These are phyloP conservation scores for Ascosphaera aggregata DNA, from an alignment of 2,329 filamentous ascomycete species.

Conservation along the genomic window DNA sequence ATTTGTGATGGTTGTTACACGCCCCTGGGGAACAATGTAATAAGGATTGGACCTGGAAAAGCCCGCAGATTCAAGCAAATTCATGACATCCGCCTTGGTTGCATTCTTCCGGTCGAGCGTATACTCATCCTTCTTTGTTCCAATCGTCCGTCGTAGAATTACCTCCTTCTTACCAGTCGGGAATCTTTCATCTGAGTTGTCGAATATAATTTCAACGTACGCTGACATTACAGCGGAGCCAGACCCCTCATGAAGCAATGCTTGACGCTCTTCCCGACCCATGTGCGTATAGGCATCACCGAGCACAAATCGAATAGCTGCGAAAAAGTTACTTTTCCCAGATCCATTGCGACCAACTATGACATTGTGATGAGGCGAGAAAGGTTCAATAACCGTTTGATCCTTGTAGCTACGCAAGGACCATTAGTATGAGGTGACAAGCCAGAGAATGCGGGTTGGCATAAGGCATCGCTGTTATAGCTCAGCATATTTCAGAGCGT, in stretches of 20 bases:
- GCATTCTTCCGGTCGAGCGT: constrained; percentile 92
- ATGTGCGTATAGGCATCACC: constrained; percentile 95
- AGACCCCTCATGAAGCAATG: constrained; percentile 90
- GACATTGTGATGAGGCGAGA: constrained; percentile 92
- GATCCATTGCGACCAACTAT: constrained; percentile 98
- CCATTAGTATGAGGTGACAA: background rate
- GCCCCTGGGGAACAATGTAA: constrained; percentile 95
- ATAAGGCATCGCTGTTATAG: background rate
- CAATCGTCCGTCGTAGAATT: constrained; percentile 78
- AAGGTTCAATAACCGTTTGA: constrained; percentile 94
- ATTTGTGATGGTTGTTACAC: constrained; percentile 86
- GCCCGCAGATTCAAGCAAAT: constrained; percentile 81
- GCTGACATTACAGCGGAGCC: constrained; percentile 96
- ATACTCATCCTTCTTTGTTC: constrained; percentile 95
- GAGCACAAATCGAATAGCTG: constrained; percentile 92
- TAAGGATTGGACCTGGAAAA: constrained; percentile 96
- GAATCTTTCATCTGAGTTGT: constrained; percentile 91
- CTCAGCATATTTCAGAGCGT: too few species aligned
- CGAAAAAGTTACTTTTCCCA: constrained; percentile 99
- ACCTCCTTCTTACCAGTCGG: constrained; percentile 82
- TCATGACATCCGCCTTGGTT: constrained; percentile 83
- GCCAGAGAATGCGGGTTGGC: too few species aligned
- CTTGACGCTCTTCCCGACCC: constrained; percentile 85
- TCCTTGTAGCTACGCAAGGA: constrained; percentile 69
- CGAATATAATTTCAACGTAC: constrained; percentile 98